phyloP scores from a whole-genome alignment of 345 rosid species.

The Brassica napus region DNA sequence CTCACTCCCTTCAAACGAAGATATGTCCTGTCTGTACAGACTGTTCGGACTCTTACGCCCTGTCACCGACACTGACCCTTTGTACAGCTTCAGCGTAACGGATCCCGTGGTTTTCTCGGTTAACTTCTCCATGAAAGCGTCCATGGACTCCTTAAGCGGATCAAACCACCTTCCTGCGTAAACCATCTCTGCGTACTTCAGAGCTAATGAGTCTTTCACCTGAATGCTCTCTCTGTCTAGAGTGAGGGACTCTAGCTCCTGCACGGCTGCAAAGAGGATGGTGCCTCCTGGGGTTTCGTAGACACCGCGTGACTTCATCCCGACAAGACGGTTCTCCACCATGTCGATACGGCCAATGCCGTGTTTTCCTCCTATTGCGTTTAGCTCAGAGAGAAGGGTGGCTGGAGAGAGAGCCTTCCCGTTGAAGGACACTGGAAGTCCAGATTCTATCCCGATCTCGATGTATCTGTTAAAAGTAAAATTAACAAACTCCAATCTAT shows the following conservation, averaged over 20 bases:
- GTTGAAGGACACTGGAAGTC: slow-evolving; percentile 72
- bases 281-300: slow-evolving; percentile 99
- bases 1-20: slow-evolving; percentile 78
- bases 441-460: slow-evolving; percentile 68
- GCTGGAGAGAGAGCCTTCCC: slow-evolving; percentile 77
- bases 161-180: slow-evolving; percentile 98
- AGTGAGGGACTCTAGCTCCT: slow-evolving; percentile 82
- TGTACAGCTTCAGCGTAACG: slow-evolving; percentile 72
- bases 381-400: slow-evolving; percentile 65
- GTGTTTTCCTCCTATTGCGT: slow-evolving; percentile 77
- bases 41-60: slow-evolving; percentile 71
- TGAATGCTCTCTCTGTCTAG: slow-evolving; percentile 83
- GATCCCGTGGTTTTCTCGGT: slow-evolving; percentile 74
- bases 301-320: slow-evolving; percentile 97
- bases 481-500: not conserved
- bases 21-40: slow-evolving; percentile 84
- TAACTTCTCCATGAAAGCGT: slow-evolving; percentile 85
- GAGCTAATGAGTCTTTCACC: slow-evolving; percentile 72
- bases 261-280: slow-evolving; percentile 72
- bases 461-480: slow-evolving; percentile 50
- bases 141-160: slow-evolving; percentile 77
- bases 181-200: slow-evolving; percentile 87
- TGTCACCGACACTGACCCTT: slow-evolving; percentile 68
- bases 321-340: slow-evolving; percentile 94
- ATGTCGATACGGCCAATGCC: slow-evolving; percentile 87